A percentile compares a stretch with the other conserved stretches of the same genome.
phyloP scores from a whole-genome alignment of 139 green algal species.

The Desmodesmus armatus region DNA sequence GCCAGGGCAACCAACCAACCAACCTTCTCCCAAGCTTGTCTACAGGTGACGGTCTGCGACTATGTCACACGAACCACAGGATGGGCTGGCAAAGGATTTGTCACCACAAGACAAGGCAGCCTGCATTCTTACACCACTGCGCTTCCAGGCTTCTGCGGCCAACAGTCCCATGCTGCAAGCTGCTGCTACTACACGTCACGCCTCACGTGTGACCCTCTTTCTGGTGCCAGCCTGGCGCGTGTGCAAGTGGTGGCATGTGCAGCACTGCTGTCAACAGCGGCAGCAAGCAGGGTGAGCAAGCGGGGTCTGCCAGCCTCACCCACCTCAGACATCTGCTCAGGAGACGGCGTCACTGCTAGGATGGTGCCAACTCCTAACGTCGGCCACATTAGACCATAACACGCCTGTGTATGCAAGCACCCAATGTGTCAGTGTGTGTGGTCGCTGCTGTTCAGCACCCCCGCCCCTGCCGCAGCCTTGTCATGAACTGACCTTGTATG shows the following conservation, averaged over 20 bases:
- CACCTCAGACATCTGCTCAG: conserved; percentile 34
- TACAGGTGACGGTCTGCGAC: no score
- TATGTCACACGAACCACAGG: no score
- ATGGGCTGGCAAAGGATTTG: no score
- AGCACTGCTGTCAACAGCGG: not conserved
- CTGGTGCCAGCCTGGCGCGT: no score
- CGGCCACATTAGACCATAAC: conserved; percentile 41
- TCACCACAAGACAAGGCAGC: no score
- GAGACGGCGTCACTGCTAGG: conserved; percentile 36
- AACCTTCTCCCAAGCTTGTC: no score
- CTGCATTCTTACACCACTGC: not conserved
- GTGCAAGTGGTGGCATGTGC: no score
- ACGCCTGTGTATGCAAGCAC: conserved; percentile 5
- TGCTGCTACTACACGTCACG: not conserved
- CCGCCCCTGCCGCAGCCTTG: no score
- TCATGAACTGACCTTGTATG: conserved; percentile 29
- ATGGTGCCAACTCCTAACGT: conserved; percentile 38
- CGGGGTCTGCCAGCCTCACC: no score
- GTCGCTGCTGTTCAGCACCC: not conserved
- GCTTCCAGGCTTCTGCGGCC: not conserved
- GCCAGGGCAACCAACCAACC: no score
- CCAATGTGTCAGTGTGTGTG: not conserved
- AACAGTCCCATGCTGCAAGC: not conserved
- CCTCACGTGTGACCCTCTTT: conserved; percentile 15
- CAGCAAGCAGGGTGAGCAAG: no score